These are phyloP conservation scores for Trichoderma sp. DNA, from an alignment of 2,329 filamentous ascomycete species.

Conservation along the genomic window DNA sequence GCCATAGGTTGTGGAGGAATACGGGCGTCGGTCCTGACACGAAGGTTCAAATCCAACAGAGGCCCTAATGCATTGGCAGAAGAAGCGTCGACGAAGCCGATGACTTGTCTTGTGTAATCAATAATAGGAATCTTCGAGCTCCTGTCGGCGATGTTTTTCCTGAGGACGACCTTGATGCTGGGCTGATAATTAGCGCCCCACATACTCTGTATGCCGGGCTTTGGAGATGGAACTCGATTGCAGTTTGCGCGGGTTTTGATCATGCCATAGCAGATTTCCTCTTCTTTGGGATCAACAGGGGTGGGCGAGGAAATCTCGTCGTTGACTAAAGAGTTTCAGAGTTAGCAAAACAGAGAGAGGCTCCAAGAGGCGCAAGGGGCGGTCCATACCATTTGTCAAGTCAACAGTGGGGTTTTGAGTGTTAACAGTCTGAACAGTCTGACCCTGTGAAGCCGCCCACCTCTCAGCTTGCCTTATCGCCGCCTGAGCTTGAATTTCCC, in stretches of 20 bases:
- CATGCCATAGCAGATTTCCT: conserved; percentile 82
- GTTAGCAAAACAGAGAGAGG: conserved; percentile 7
- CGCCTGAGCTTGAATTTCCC: neutral
- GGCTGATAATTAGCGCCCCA: conserved; percentile 68
- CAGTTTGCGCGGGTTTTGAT: conserved; percentile 71
- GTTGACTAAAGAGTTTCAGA: conserved; percentile 38
- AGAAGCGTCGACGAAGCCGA: conserved; percentile 74
- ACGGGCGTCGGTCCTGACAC: conserved; percentile 72
- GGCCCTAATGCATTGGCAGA: conserved; percentile 70
- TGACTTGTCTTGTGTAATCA: conserved; percentile 71
- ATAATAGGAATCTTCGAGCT: conserved; percentile 69
- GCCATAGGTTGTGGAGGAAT: conserved; percentile 69
- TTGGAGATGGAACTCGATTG: conserved; percentile 69
- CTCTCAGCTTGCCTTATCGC: conserved; percentile 52
- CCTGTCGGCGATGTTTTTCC: conserved; percentile 58
- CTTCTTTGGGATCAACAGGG: conserved; percentile 60
- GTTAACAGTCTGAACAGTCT: neutral
- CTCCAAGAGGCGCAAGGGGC: conserved; percentile 23
- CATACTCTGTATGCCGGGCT: conserved; percentile 62
- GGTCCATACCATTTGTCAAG: conserved; percentile 54
- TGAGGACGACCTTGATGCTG: conserved; percentile 72
- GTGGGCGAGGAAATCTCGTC: conserved; percentile 54
- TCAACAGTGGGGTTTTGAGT: conserved; percentile 56
- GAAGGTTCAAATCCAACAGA: conserved; percentile 69
- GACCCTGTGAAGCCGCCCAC: conserved; percentile 25